These are phyloP conservation scores for Phaeotremella fagi DNA, from an alignment of 768 basidiomycete species.

Conservation along the genomic window DNA sequence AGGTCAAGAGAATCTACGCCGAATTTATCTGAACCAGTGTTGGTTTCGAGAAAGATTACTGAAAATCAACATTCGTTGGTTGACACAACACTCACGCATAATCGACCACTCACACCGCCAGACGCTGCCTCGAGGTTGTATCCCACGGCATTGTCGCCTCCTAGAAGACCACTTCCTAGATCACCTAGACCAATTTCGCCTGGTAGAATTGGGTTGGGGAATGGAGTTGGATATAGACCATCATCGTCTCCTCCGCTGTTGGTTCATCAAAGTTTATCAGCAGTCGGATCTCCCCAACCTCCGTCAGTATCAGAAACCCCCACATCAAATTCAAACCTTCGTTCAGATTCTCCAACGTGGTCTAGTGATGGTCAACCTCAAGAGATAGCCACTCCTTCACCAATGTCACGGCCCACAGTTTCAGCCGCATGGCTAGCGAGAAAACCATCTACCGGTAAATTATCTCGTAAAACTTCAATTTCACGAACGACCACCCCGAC, in stretches of 20 bases:
- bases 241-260: conserved; percentile 1
- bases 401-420: neutral
- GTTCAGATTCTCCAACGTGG: neutral
- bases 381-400: conserved; percentile 1
- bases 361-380: neutral
- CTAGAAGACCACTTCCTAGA: conserved; percentile 23
- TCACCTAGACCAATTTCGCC: conserved; percentile 12
- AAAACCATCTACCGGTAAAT: conserved; percentile 11
- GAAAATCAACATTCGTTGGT: conserved; percentile 3
- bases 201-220: neutral
- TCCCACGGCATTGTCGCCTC: conserved; percentile 30
- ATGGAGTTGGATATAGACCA: too few relatives aligned
- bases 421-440: conserved; percentile 22
- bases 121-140: conserved; percentile 7
- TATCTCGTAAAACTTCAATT: neutral
- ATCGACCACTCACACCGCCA: conserved; percentile 14
- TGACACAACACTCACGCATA: neutral
- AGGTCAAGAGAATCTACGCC: neutral
- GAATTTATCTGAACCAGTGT: neutral
- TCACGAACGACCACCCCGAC: neutral
- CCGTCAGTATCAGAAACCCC: neutral
- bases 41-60: conserved; percentile 5
- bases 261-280: conserved; percentile 14
- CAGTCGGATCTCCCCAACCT: conserved; percentile 4
- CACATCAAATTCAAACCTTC: neutral